Evolutionary conservation across 202 grass and related monocot species (phyloP).

Genomic region (Schoenoplectus triqueter): DNA sequence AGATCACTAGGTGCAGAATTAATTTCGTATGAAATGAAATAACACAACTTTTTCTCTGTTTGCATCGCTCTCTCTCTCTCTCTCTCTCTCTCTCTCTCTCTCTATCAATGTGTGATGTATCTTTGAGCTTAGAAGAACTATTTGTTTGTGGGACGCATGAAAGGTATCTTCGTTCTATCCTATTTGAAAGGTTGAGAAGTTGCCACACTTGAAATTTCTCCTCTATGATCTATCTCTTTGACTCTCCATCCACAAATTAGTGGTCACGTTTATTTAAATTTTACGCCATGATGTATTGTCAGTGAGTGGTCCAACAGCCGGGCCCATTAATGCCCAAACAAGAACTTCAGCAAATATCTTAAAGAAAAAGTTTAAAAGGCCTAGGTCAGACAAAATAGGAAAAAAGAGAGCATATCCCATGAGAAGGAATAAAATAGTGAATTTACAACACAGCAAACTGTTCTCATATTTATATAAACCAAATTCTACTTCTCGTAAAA

Average conservation of each 20-base stretch:
- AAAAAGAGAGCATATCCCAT: too few relatives aligned
- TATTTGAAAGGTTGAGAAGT: constrained; percentile 31
- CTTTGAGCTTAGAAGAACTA: background rate
- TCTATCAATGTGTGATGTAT: background rate
- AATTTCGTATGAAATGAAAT: background rate
- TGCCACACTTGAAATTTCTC: background rate
- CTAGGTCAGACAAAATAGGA: too few relatives aligned
- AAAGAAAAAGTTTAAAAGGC: background rate
- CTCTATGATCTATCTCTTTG: background rate
- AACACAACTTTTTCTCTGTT: background rate
- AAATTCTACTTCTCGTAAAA: background rate
- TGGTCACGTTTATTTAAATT: constrained; percentile 21
- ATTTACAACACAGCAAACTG: too few relatives aligned
- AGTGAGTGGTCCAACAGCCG: constrained; percentile 15
- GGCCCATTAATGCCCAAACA: constrained; percentile 15
- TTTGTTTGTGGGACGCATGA: constrained; percentile 27
- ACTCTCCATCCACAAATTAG: constrained; percentile 20
- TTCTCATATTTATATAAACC: too few relatives aligned
- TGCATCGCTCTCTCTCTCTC: background rate
- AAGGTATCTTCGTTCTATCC: constrained; percentile 32
- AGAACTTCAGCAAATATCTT: background rate
- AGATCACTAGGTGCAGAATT: background rate
- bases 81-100: background rate
- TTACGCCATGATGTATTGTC: constrained; percentile 26
- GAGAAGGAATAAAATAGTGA: too few relatives aligned